Evolutionary conservation across 148 eudicot genomes (phyloP), one percentile per base, ranked within the genome.

Genomic region (Spergularia bocconei): DNA sequence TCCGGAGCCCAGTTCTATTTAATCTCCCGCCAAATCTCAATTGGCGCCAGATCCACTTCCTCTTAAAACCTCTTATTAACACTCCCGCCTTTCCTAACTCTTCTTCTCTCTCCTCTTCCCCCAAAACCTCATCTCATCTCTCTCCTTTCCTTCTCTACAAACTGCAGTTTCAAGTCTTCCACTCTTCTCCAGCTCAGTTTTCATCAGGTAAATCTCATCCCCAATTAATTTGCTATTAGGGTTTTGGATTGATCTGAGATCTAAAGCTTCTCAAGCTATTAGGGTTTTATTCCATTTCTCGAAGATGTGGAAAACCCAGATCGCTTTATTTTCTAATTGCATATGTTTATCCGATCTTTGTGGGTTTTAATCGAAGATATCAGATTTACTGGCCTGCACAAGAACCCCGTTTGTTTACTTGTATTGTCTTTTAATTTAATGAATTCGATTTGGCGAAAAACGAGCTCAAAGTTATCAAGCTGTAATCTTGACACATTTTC

Each of bases 1-100:
- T 36, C 33, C 33, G 4, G 5, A 38, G 11, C 51, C 15, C 48
- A 44, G 48, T 6, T 5, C 2, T 3, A 1, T n/a, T 19, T 7
- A 20, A 23, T 4, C 71, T 75, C 78, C 78, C 78, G 72, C 78
- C 72, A 75, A 75, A 50, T 17, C 41, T 9, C 11, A 13, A 44
- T 55, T 54, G 66, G 78, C 78, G 78, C 55, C 52, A 65, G 20
- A 53, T 14, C 33, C 10, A 3, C 14, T 54, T 51, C 70, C 71
- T 15, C 23, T 3, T 23, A 23, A 20, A 25, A 54, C 12, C 41
- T 5, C 16, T 39, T 15, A 9, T 51, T 29, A 29, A 60, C n/a
- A 44, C 48, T 44, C 48, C 48, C 48, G 48, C 48, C 48, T 9
- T 44, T 44, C 36, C 36, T 29, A 29, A 29, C 3, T 29, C 48